Percentiles rank a stretch among this genome's conserved stretches.
phyloP scores from a whole-genome alignment of 2,329 filamentous ascomycete species.

The Sporothrix pallida region DNA sequence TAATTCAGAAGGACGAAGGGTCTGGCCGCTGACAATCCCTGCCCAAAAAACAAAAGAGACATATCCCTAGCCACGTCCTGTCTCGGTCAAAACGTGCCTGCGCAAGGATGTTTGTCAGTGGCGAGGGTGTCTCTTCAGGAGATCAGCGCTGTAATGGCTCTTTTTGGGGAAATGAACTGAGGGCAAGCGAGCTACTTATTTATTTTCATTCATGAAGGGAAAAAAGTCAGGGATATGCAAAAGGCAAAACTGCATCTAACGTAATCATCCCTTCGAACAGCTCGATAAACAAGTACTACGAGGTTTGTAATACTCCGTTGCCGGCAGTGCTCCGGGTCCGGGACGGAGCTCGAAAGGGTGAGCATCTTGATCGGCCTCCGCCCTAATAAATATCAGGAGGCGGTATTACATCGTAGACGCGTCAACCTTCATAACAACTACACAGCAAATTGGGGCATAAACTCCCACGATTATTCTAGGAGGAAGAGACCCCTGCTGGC shows the following conservation, averaged over 20 bases:
- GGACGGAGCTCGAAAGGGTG: not conserved
- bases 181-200: not conserved
- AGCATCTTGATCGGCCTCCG: not conserved
- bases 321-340: conserved; percentile 2
- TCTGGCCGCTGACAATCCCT: conserved; percentile 9
- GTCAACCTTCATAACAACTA: conserved; percentile 1
- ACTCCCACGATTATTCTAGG: not conserved
- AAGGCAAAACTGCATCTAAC: not conserved
- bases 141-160: not conserved
- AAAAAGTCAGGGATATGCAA: not conserved
- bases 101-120: not conserved
- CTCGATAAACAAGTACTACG: not conserved
- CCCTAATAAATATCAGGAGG: not conserved
- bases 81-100: conserved; percentile 16
- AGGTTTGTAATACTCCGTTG: not conserved
- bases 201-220: not conserved
- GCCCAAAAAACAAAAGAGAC: not conserved
- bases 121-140: not conserved
- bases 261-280: not conserved
- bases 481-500: conserved; percentile 7
- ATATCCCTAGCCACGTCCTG: not conserved
- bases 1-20: not conserved
- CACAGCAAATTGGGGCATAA: not conserved
- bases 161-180: not conserved
- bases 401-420: not conserved